phyloP scores from a whole-genome alignment of 2,329 filamentous ascomycete genomes.

The Fulvia fulva region DNA sequence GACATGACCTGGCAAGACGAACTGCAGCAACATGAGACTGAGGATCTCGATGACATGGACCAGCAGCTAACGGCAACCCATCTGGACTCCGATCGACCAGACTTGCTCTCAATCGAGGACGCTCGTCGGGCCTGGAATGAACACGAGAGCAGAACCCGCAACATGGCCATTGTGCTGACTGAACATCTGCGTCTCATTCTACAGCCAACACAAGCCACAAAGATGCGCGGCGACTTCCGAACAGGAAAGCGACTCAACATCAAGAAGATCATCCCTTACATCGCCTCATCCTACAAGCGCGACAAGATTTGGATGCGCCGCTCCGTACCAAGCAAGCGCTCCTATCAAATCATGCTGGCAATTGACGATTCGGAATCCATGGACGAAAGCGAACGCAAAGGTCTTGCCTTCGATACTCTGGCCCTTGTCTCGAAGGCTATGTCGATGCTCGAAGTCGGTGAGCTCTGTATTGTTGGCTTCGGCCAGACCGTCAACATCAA shows the following conservation, averaged over 20 bases:
- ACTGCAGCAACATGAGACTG: conserved; percentile 33
- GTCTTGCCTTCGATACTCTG: conserved; percentile 86
- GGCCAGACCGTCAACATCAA: conserved; percentile 79
- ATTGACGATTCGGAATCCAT: conserved; percentile 95
- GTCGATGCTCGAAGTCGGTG: conserved; percentile 88
- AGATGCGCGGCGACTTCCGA: conserved; percentile 92
- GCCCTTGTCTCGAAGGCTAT: conserved; percentile 85
- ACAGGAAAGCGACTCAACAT: conserved; percentile 98
- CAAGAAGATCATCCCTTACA: conserved; percentile 99
- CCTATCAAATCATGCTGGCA: conserved; percentile 95
- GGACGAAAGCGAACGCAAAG: conserved; percentile 73
- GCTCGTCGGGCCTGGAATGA: conserved; percentile 76
- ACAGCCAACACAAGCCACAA: conserved; percentile 88
- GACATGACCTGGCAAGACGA: conserved; percentile 40
- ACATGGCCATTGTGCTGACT: conserved; percentile 81
- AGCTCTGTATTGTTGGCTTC: conserved; percentile 88
- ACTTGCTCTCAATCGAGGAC: conserved; percentile 38
- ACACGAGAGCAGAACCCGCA: conserved; percentile 79
- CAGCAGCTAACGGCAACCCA: conserved; percentile 71
- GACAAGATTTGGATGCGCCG: conserved; percentile 99
- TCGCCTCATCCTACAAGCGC: conserved; percentile 94
- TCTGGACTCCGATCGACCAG: conserved; percentile 42
- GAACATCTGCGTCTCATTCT: conserved; percentile 95
- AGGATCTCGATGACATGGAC: conserved; percentile 43
- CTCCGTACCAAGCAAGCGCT: conserved; percentile 83